These are phyloP conservation scores for Trifolium pratense DNA, from an alignment of 306 rosid species.

Conservation along the genomic window DNA sequence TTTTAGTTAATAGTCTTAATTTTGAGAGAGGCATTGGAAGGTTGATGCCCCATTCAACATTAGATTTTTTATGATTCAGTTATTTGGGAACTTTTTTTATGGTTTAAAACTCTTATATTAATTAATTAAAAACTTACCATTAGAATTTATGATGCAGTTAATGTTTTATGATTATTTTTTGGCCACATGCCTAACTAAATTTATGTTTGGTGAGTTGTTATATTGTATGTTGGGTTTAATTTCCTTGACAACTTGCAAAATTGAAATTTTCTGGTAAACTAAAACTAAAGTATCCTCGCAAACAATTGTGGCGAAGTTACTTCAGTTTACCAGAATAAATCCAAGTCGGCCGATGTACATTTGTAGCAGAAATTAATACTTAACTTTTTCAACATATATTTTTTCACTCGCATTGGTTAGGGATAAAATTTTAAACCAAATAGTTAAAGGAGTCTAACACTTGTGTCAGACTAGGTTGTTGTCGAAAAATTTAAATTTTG, in stretches of 20 bases:
- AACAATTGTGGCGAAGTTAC: too few relatives aligned
- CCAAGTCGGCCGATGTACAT: too few relatives aligned
- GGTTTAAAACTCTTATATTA: not conserved
- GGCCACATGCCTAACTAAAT: slow-evolving; percentile 36
- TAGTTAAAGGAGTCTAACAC: not conserved
- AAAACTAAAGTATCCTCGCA: too few relatives aligned
- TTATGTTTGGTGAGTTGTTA: slow-evolving; percentile 43
- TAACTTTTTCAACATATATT: too few relatives aligned
- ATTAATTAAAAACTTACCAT: slow-evolving; percentile 5
- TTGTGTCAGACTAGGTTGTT: not conserved
- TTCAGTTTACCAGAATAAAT: too few relatives aligned
- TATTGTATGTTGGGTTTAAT: slow-evolving; percentile 35
- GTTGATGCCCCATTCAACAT: slow-evolving; percentile 47
- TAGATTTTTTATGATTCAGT: slow-evolving; percentile 48
- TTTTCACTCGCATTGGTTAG: too few relatives aligned
- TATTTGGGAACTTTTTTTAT: not conserved
- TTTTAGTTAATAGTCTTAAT: slow-evolving; percentile 44
- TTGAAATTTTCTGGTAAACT: not conserved
- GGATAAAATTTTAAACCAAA: not conserved
- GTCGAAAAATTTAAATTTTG: slow-evolving; percentile 1
- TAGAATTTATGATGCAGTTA: slow-evolving; percentile 31
- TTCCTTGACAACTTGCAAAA: slow-evolving; percentile 5
- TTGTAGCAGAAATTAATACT: too few relatives aligned
- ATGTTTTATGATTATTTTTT: slow-evolving; percentile 18
- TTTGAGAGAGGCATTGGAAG: slow-evolving; percentile 49